Evolutionary conservation across 2,329 filamentous ascomycete species (phyloP), one percentile per base, ranked within the genome.

Genomic region (Exophiala dermatitidis): DNA sequence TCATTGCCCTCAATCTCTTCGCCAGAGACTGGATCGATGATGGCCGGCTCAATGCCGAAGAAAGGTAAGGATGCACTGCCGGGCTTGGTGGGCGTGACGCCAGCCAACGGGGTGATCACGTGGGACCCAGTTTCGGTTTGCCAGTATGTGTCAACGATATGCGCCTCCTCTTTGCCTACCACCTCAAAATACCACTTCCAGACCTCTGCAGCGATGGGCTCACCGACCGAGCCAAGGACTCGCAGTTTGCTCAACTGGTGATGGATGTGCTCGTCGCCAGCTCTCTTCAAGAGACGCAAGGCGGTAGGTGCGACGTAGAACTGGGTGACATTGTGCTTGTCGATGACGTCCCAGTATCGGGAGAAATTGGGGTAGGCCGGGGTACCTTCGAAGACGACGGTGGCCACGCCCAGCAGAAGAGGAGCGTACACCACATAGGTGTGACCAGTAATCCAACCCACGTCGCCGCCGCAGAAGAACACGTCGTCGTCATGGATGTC

Each of bases 141-240:
- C 93, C 93, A 98, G 80, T 98, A 98, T 50, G 93, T 98, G 70
- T 98, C 93, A 51, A 96, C 85, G 70, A 98, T 79, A 67, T 98
- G 93, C 46, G 88, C 86, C 71, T 95, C 85, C 72, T 91, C 85
- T 78, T 90, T 94, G 67, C 93, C 93, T 49, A 98, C 90, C 63
- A 86, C 80, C 72, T 97, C 90, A 69, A 90, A 91, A 75, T 97
- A 98, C 93, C 93, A 98, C 75, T 97, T 97, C 93, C 93, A 98
- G 55, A 98, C 87, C 72, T 98, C 93, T 26, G 91, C 88, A 12
- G 93, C 91, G 65, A 98, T 98, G 37, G 93, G 93, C 76, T 98
- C 93, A 63, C 93, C 93, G 54, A 98, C 93, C 12, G 91, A 95
- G 55, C 91, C 93, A 19, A 98, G 77, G 4, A 97, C 85, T 68